Conservation (phyloP, 257 asterid species). For the Primulina huaijiensis region DNA sequence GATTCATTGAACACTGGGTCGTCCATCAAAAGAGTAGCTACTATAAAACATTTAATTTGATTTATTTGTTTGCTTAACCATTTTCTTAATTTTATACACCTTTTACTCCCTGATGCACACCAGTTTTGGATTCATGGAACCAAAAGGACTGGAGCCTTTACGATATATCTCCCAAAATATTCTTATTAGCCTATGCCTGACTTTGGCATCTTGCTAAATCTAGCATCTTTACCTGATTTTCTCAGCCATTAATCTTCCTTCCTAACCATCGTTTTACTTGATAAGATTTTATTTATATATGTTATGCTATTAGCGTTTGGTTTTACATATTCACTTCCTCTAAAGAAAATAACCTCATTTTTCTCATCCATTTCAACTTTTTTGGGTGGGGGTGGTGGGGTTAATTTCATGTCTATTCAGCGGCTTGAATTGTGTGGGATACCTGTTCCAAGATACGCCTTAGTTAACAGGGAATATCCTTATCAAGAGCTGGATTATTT, state of each 20-base stretch:
- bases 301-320: background rate
- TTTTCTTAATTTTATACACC: too few relatives aligned
- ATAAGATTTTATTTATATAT: too few relatives aligned
- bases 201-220: background rate
- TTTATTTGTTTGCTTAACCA: too few relatives aligned
- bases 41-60: too few relatives aligned
- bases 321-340: background rate
- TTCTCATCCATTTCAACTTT: background rate
- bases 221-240: background rate
- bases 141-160: background rate
- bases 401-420: slow-evolving; percentile 36
- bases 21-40: background rate
- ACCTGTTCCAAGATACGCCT: slow-evolving; percentile 88
- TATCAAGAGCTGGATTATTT: slow-evolving; percentile 85
- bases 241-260: background rate
- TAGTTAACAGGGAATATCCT: slow-evolving; percentile 76
- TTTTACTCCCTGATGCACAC: background rate
- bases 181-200: background rate
- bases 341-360: background rate
- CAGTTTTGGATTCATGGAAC: background rate
- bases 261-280: background rate
- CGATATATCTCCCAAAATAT: background rate
- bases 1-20: background rate
- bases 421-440: slow-evolving; percentile 82
- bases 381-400: slow-evolving; percentile 1